Evolutionary conservation across 305 asterid genomes (phyloP), one percentile per base, ranked within the genome.

Genomic region (Fraxinus greggii): DNA sequence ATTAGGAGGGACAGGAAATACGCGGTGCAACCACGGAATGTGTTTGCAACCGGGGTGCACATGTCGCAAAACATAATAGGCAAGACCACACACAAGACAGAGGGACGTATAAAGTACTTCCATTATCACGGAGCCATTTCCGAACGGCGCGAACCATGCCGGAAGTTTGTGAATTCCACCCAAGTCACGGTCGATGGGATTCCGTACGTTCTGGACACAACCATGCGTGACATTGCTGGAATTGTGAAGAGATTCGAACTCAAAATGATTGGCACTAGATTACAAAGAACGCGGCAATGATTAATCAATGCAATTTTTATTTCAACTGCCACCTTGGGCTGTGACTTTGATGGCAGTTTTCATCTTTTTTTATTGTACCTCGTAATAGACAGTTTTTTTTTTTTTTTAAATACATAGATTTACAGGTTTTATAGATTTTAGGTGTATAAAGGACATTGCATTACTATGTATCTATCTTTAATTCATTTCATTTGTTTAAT

Each of bases 81-180:
- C 70, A 88, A 89, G 88, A 87, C 95, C 0, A 88, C 91, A 13
- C 90, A 94, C 89, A 91, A 88, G 59, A 92, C 95, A 1, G 92
- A 89, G 35, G 93, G 91, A 54, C 88, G 86, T 7, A 92, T 94
- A 59, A 88, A 82, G 88, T 94, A 94, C 85, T 94, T 86, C 84
- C 98, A 94, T 83, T 94, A 93, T 70, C 98, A 93, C 21, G 97
- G 95, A 19, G 93, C 97, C 33, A 89, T 94, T 1, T 90, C 97
- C 0, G 84, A 89, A 33, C 88, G 93, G 17, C 91, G 87, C 4
- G 98, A 94, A 63, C 97, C 94, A 4, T 94, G 98, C 87, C 86
- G 80, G 19, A 88, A 81, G 40, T 84, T 83, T 23, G 80, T 89
- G 77, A 92, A 92, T 28, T 26, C 88, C 33, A 88, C 97, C 0